These are phyloP conservation scores for Serendipita sp. DNA, from an alignment of 768 basidiomycete species.

Conservation along the genomic window DNA sequence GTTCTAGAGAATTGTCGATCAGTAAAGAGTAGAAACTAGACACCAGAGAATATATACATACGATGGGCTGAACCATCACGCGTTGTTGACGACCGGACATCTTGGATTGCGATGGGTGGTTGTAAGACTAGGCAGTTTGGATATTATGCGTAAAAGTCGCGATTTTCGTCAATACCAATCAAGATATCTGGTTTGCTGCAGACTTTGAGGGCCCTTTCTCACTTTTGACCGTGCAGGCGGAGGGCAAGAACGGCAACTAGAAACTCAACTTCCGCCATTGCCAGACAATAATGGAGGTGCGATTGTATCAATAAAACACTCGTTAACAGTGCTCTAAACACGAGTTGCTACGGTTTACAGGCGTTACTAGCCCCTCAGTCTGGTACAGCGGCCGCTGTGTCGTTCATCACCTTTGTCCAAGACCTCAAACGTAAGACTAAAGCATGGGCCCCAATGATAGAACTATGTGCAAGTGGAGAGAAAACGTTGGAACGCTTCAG, in stretches of 20 bases:
- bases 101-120: conserved; percentile 21
- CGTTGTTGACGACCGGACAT: conserved; percentile 91
- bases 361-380: conserved; percentile 40
- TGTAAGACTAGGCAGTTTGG: not conserved
- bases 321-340: not conserved
- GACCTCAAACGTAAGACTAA: conserved; percentile 96
- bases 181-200: not conserved
- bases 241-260: not conserved
- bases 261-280: not conserved
- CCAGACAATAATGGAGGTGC: conserved; percentile 3
- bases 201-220: not conserved
- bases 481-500: conserved; percentile 94
- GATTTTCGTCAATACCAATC: not conserved
- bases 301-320: not conserved
- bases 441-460: conserved; percentile 94
- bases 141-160: not conserved
- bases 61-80: conserved; percentile 99
- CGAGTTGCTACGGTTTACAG: not conserved
- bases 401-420: conserved; percentile 98
- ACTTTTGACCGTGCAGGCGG: not conserved
- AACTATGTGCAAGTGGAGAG: conserved; percentile 85
- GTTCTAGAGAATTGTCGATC: conserved; percentile 38
- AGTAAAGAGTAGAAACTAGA: not conserved
- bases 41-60: conserved; percentile 26
- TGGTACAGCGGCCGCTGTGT: conserved; percentile 96